Base-by-base conservation (phyloP, 1,139 yeast genomes). In the Spathaspora sp. region DNA sequence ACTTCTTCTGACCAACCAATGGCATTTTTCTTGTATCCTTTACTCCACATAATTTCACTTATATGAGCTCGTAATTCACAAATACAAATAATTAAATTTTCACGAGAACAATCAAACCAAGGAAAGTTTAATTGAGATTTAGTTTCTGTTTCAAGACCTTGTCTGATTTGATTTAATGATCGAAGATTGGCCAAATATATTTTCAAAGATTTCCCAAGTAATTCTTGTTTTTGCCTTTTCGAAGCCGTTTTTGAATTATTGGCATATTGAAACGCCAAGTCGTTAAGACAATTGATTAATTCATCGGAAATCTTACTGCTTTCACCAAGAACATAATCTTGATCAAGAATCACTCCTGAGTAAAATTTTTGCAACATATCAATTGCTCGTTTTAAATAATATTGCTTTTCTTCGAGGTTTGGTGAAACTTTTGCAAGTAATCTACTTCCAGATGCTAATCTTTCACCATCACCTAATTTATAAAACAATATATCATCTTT, bases 41-140 rank as follows among this genome's bases (percentile, higher is more conserved):
- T 70, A 6, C 76, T 77, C 87, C 89, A 86, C 52, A 85, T 62
- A 6, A 86, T 65, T 61, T 86, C 91, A 47, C 86, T 74, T 16
- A 86, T 67, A 59, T 84, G 85, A 13, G 83, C 76, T 62, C 80
- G 78, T 43, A 80, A 58, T 42, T 70, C 75, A 41, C 70, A 69
- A 17, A 61, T 60, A 23, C 57, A 47, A 50, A 70, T 53, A 16
- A 52, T 52, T 8, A 73, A 44, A 47, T 71, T 72, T 16, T 59
- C 60, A n/a, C 52, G 53, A 38, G 61, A 63, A 52, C 74, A 68
- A 53, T 74, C 58, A 55, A 74, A 71, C 17, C 72, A 58, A 4
- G 79, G 78, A 51, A 59, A 68, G 31, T 56, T 58, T 1, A 62
- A 56, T 51, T 74, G 77, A 11, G 57, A 51, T 3, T 51, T 45